Evolutionary conservation across 139 green algal genomes (phyloP), one percentile per base, ranked within the genome.

Genomic region (Chlorella sp.): DNA sequence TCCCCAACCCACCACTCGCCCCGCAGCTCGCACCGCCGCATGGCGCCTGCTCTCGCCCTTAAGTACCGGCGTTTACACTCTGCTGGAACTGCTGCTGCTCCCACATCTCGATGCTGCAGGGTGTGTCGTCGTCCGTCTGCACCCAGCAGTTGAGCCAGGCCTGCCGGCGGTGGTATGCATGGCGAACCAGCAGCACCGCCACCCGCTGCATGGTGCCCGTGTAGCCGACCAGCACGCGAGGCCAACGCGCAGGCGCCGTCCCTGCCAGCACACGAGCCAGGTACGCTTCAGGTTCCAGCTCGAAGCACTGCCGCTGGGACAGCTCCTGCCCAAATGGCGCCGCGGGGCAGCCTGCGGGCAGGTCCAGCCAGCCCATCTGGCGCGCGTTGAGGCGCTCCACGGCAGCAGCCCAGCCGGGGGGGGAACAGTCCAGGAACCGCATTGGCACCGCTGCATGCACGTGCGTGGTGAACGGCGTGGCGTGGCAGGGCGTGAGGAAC

Each of bases 401-500:
- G 33, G 64, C 45, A 23, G 61, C 60, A 2, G 60, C 60, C 23
- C 63, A 23, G 45, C 53, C 48, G 59, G 70, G 67, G 11, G 86
- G 85, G 1, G 86, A 91, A 51, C 86, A 91, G 70, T 91, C 86
- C 71, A 89, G 71, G 63, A 90, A 91, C 8, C 71, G 64, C 82
- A 91, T 86, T 29, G 29, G 63, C 19, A 86, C 56, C 23, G 31
- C 41, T 23, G 12, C 5, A 33, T 91, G 86, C 6, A 91, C 8
- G 55, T 89, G 77, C 27, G 77, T 80, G 62, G 79, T 84, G 42
- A 68, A 82, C 3, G 86, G 86, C 2, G 82, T 91, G 31, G 79
- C 66, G 60, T 91, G 86, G 43, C 86, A 91, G 15, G 85, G 86
- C 7, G 82, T 85, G n/a, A 91, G 74, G 70, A 91, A 91, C 8